Percentiles rank a stretch among this genome's conserved stretches.
Conservation (phyloP, 805 yeast genomes). For the Starmera quercuum region DNA sequence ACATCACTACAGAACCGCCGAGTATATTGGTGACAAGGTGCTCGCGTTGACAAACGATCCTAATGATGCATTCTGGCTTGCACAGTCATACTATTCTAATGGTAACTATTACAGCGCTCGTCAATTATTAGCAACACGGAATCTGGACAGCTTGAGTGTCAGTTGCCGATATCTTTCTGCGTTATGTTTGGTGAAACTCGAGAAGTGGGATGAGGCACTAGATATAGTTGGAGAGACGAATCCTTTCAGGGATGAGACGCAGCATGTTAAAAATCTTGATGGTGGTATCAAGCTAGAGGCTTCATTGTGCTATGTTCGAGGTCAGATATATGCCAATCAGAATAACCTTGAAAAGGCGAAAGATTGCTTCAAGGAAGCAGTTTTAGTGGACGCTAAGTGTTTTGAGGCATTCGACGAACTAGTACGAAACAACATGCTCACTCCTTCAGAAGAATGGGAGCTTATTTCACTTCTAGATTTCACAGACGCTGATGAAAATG, state of each 20-base stretch:
- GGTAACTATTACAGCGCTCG: slow-evolving; percentile 78
- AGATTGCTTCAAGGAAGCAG: slow-evolving; percentile 81
- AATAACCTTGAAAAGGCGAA: slow-evolving; percentile 83
- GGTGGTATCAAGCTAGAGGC: slow-evolving; percentile 87
- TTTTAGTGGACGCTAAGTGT: slow-evolving; percentile 81
- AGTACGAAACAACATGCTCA: slow-evolving; percentile 59
- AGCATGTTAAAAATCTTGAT: slow-evolving; percentile 44
- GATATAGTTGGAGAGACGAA: slow-evolving; percentile 78
- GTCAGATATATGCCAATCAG: slow-evolving; percentile 73
- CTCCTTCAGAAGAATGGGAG: slow-evolving; percentile 86
- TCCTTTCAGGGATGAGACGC: slow-evolving; percentile 45
- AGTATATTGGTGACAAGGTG: slow-evolving; percentile 86
- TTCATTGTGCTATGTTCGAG: slow-evolving; percentile 79
- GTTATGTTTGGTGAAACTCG: slow-evolving; percentile 61
- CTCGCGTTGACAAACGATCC: slow-evolving; percentile 78
- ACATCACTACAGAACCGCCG: slow-evolving; percentile 86
- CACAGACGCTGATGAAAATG: slow-evolving; percentile 68
- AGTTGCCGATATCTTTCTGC: slow-evolving; percentile 80
- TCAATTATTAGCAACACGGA: slow-evolving; percentile 52
- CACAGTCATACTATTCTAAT: slow-evolving; percentile 74
- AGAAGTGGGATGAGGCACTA: slow-evolving; percentile 81
- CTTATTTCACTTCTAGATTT: slow-evolving; percentile 58
- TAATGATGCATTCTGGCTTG: slow-evolving; percentile 93
- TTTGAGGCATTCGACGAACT: slow-evolving; percentile 87
- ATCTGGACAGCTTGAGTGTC: slow-evolving; percentile 46